phyloP scores from a whole-genome alignment of 306 rosid genomes.

The Gynostemma pentaphyllum region DNA sequence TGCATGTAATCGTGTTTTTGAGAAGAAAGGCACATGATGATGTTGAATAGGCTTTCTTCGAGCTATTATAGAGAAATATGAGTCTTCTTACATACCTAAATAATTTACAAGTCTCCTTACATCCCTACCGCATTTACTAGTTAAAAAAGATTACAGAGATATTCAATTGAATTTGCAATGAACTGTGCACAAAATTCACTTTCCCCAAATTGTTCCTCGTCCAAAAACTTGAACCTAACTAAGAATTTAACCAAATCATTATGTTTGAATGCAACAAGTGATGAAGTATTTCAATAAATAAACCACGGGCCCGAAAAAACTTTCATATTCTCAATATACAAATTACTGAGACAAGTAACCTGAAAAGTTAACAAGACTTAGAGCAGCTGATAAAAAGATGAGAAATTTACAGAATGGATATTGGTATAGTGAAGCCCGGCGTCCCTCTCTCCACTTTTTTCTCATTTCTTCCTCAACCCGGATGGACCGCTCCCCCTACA shows the following conservation, averaged over 20 bases:
- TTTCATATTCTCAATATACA: neutral
- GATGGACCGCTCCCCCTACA: neutral
- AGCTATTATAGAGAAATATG: too few species aligned
- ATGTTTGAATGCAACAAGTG: neutral
- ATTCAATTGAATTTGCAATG: neutral
- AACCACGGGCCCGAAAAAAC: neutral
- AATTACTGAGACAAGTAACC: neutral
- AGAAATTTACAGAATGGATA: conserved; percentile 7
- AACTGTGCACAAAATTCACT: neutral
- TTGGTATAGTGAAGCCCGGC: neutral
- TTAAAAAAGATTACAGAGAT: too few species aligned
- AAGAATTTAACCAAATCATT: neutral
- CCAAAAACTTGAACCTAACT: neutral
- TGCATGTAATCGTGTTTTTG: too few species aligned
- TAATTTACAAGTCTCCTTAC: too few species aligned
- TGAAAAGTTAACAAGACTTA: neutral
- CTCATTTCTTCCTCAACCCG: neutral
- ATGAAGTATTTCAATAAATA: too few species aligned
- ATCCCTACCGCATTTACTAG: too few species aligned
- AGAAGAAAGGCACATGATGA: too few species aligned
- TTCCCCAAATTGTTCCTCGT: neutral
- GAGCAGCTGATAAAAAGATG: neutral
- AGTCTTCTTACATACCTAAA: too few species aligned
- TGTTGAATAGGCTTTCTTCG: too few species aligned
- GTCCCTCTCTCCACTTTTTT: conserved; percentile 5